Percentiles rank a stretch among this genome's conserved stretches.
phyloP scores from a whole-genome alignment of 1,139 yeast species.

The Pichia sp. region DNA sequence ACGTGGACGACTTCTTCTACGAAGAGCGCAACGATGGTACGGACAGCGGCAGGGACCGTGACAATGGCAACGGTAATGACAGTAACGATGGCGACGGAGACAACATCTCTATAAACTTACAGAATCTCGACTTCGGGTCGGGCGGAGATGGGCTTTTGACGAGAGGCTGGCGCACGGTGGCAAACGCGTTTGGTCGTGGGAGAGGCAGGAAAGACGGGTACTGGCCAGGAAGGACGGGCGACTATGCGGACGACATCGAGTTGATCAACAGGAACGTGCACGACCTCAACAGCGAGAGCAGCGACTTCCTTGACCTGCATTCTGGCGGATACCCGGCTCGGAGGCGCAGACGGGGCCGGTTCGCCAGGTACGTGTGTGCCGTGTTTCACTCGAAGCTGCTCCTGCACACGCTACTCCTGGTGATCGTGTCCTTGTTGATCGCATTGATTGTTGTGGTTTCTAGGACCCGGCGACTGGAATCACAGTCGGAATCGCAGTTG shows the following conservation, averaged over 20 bases:
- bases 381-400: slow-evolving; percentile 4
- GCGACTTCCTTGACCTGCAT: slow-evolving; percentile 1
- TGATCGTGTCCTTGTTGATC: slow-evolving; percentile 7
- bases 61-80: no score
- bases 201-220: neutral
- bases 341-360: neutral
- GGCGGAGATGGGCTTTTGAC: neutral
- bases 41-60: neutral
- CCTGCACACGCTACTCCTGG: neutral
- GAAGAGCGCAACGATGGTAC: slow-evolving; percentile 26
- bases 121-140: slow-evolving; percentile 18
- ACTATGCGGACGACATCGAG: slow-evolving; percentile 16
- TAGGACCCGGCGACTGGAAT: neutral
- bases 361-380: neutral
- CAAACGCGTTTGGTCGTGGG: slow-evolving; percentile 14
- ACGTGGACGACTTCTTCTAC: slow-evolving; percentile 39
- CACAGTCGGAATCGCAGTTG: neutral
- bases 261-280: slow-evolving; percentile 6
- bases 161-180: neutral
- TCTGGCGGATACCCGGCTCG: neutral
- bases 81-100: neutral
- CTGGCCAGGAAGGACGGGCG: slow-evolving; percentile 4
- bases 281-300: neutral
- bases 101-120: slow-evolving; percentile 22
- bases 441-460: slow-evolving; percentile 11